A percentile compares a stretch with the other conserved stretches of the same genome.
phyloP scores from a whole-genome alignment of 805 yeast species.

The Ogataea paraovalis region DNA sequence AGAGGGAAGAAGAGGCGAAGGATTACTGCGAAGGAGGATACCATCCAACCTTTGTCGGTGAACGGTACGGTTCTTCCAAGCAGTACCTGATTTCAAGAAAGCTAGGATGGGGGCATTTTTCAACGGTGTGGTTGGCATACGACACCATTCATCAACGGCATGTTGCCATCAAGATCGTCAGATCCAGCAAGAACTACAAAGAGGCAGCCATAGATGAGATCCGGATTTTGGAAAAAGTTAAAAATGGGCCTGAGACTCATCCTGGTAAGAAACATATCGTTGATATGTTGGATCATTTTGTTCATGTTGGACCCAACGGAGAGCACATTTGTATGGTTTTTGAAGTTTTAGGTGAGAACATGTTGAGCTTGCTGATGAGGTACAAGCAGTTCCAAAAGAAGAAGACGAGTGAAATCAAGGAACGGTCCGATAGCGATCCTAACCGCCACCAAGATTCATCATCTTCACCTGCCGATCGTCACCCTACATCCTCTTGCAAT shows the following conservation, averaged over 20 bases:
- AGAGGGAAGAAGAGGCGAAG: slow-evolving; percentile 44
- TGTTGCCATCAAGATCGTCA: slow-evolving; percentile 61
- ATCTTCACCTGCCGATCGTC: not conserved
- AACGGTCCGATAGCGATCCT: slow-evolving; percentile 10
- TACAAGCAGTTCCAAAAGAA: slow-evolving; percentile 38
- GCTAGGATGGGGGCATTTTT: slow-evolving; percentile 70
- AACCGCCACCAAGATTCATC: not conserved
- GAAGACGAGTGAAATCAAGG: slow-evolving; percentile 25
- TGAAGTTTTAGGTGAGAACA: slow-evolving; percentile 60
- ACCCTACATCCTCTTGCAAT: not conserved
- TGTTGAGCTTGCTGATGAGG: slow-evolving; percentile 46
- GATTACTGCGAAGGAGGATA: slow-evolving; percentile 63
- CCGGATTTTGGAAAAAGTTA: slow-evolving; percentile 38
- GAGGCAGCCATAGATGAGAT: slow-evolving; percentile 69
- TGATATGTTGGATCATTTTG: slow-evolving; percentile 51
- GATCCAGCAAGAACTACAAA: slow-evolving; percentile 47
- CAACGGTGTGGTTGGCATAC: slow-evolving; percentile 66
- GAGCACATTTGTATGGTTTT: slow-evolving; percentile 63
- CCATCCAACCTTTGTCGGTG: slow-evolving; percentile 58
- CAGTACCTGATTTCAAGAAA: slow-evolving; percentile 49
- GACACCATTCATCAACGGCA: slow-evolving; percentile 37
- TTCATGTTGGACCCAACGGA: slow-evolving; percentile 59
- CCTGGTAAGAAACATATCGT: slow-evolving; percentile 53
- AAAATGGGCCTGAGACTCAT: slow-evolving; percentile 32
- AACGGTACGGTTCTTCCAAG: slow-evolving; percentile 42